Evolutionary conservation across 495 filamentous ascomycete genomes (phyloP), one percentile per base, ranked within the genome.

Genomic region (Tuber aestivum): DNA sequence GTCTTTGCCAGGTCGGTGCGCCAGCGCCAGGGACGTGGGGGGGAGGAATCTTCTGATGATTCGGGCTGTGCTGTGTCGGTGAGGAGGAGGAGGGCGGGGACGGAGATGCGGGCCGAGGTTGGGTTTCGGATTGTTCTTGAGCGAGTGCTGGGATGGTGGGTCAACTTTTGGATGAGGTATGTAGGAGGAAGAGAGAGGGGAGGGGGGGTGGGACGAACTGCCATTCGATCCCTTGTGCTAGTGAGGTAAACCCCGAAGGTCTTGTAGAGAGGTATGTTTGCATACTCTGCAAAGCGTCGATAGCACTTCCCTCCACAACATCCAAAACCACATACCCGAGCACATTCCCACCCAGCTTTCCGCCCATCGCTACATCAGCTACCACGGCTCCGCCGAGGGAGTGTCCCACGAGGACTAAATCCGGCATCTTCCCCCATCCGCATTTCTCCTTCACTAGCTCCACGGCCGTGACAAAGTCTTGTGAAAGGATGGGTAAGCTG

Each of bases 241-340:
- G 73, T 14, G 90, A 91, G 12, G 88, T 85, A 79, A 99, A 99
- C 10, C 89, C 88, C 23, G 86, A 86, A 10, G 96, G 95, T n/a
- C 95, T 89, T 21, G 90, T 94, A 1, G 90, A 89, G 27, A 99
- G 89, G 84, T 97, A 97, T 40, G 90, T 90, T 77, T 95, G 91
- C 96, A 99, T 99, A 82, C 91, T 92, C 84, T 93, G 91, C 50
- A 98, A 87, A n/a, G 95, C 95, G 83, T 98, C 95, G 83, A 99
- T 93, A 41, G 88, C 87, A 21, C 86, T 86, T 78, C 92, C 94
- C 85, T 99, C 95, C 44, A 99, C 95, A 16, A 99, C 94, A 84
- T 99, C 95, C 18, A 99, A 85, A 18, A 99, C 94, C 12, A 90
- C 93, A 86, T 95, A 97, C 21, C 93, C 96, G 21, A 98, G 84